Conservation (phyloP, 768 basidiomycete species). For the Podaxis sp. region DNA sequence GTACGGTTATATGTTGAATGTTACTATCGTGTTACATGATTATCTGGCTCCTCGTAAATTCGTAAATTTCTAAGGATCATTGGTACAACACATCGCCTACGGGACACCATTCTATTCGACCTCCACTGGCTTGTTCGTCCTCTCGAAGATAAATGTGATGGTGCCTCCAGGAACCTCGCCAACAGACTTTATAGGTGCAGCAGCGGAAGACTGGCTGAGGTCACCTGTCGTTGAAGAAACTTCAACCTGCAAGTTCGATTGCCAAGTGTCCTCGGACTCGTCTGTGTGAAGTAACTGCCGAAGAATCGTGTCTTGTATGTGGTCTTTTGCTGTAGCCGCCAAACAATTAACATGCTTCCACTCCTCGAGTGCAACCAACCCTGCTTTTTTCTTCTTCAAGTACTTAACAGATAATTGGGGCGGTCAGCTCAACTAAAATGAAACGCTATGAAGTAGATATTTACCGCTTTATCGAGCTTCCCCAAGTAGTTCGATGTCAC, state of each 20-base stretch:
- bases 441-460: conserved; percentile 16
- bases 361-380: conserved; percentile 69
- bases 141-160: conserved; percentile 77
- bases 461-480: conserved; percentile 54
- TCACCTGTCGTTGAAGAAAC: conserved; percentile 34
- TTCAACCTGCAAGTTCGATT: conserved; percentile 6
- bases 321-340: conserved; percentile 37
- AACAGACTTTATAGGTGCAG: conserved; percentile 32
- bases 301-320: conserved; percentile 68
- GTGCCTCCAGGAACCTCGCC: conserved; percentile 62
- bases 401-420: conserved; percentile 40
- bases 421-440: conserved; percentile 12
- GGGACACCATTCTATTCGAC: background rate
- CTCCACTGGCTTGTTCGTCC: conserved; percentile 22
- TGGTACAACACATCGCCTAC: background rate
- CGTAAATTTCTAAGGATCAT: background rate
- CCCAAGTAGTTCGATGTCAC: conserved; percentile 45
- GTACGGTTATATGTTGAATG: background rate
- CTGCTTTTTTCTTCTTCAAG: conserved; percentile 63
- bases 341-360: conserved; percentile 88
- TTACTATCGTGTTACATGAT: background rate
- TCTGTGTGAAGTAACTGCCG: conserved; percentile 36
- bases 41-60: background rate
- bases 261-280: background rate
- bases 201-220: conserved; percentile 41